Evolutionary conservation across 2,329 filamentous ascomycete genomes (phyloP).

Genomic region (Huntiella savannae): DNA sequence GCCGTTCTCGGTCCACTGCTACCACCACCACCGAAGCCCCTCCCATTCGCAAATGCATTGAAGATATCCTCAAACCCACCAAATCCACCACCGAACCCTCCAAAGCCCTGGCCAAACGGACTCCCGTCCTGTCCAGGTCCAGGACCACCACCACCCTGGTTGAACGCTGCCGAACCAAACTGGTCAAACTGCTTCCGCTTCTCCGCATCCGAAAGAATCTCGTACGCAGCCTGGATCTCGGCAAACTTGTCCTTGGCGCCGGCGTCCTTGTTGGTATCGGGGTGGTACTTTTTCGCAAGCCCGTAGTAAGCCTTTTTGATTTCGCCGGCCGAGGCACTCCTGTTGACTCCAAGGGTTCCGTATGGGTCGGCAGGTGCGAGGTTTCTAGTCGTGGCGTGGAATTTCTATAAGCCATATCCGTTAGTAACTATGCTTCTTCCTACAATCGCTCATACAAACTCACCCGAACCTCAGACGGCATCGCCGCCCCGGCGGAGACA

Average conservation of each 20-base stretch:
- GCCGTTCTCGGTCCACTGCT: slow-evolving; percentile 21
- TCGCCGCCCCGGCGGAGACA: background rate
- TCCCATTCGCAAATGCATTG: slow-evolving; percentile 53
- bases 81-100: slow-evolving; percentile 64
- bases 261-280: slow-evolving; percentile 91
- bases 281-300: slow-evolving; percentile 91
- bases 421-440: background rate
- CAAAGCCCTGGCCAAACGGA: slow-evolving; percentile 40
- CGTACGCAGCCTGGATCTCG: slow-evolving; percentile 85
- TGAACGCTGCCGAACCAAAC: slow-evolving; percentile 74
- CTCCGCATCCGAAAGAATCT: slow-evolving; percentile 76
- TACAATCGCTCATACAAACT: slow-evolving; percentile 2
- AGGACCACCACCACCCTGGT: slow-evolving; percentile 42
- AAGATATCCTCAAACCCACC: slow-evolving; percentile 87
- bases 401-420: slow-evolving; percentile 22
- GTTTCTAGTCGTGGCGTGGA: slow-evolving; percentile 38
- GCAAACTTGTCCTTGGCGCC: slow-evolving; percentile 87
- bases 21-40: slow-evolving; percentile 36
- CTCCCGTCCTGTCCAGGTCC: slow-evolving; percentile 30
- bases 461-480: slow-evolving; percentile 1
- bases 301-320: slow-evolving; percentile 99
- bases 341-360: slow-evolving; percentile 63
- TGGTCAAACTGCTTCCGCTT: slow-evolving; percentile 87
- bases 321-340: slow-evolving; percentile 60
- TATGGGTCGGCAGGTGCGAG: slow-evolving; percentile 61